phyloP scores from a whole-genome alignment of 2,329 filamentous ascomycete genomes.

The Ophiocordyceps unilateralis region DNA sequence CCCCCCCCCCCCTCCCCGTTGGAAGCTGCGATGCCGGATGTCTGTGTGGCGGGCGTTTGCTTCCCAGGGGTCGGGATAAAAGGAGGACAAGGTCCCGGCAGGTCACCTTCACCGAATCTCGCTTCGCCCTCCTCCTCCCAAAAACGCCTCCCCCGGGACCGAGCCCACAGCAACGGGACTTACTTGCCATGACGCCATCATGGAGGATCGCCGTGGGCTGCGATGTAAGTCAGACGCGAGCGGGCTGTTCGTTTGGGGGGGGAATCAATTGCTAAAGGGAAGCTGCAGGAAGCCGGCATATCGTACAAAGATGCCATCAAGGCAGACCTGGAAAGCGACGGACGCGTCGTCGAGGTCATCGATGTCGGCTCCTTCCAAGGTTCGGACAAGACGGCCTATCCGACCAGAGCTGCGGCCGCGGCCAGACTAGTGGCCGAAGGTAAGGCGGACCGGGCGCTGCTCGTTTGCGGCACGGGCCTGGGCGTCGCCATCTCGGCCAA shows the following conservation, averaged over 20 bases:
- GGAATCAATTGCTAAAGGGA: neutral
- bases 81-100: slow-evolving; percentile 2
- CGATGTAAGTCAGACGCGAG: slow-evolving; percentile 33
- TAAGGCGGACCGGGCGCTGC: slow-evolving; percentile 57
- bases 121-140: neutral
- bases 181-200: slow-evolving; percentile 23
- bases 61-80: neutral
- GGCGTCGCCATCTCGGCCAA: slow-evolving; percentile 82
- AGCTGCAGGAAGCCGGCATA: slow-evolving; percentile 48
- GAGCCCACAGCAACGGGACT: neutral
- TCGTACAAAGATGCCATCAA: slow-evolving; percentile 67
- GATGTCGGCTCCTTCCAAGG: slow-evolving; percentile 56
- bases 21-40: slow-evolving; percentile 1
- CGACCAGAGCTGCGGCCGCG: slow-evolving; percentile 59
- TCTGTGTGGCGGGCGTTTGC: neutral
- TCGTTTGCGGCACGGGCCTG: slow-evolving; percentile 75
- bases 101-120: neutral
- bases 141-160: neutral
- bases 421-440: slow-evolving; percentile 44
- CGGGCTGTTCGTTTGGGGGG: neutral
- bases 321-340: slow-evolving; percentile 48
- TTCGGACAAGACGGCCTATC: slow-evolving; percentile 66
- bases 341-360: slow-evolving; percentile 47
- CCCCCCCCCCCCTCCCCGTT: neutral
- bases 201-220: slow-evolving; percentile 37